Conservation (phyloP, 2,329 filamentous ascomycete species). For the Venturia effusa region DNA sequence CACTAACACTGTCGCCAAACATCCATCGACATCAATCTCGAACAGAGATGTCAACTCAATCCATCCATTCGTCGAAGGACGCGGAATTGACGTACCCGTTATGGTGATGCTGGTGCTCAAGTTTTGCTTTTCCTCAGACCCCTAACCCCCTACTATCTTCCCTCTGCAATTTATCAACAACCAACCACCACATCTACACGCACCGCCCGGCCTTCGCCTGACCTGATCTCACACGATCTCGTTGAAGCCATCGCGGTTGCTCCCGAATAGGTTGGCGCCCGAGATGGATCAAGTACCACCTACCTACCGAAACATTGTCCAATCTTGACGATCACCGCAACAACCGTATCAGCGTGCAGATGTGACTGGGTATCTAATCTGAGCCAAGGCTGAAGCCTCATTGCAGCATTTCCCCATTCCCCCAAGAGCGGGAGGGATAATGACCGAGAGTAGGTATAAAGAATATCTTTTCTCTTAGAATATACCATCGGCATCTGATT, state of each 20-base stretch:
- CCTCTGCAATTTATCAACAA: background rate
- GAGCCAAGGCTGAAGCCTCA: constrained; percentile 4
- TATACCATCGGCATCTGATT: too few species aligned
- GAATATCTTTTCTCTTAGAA: background rate
- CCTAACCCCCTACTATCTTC: background rate
- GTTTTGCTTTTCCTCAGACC: background rate
- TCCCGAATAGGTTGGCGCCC: background rate
- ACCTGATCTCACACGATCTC: background rate
- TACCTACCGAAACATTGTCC: background rate
- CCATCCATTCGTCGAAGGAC: too few species aligned
- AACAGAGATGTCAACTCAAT: too few species aligned
- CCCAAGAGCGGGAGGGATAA: background rate
- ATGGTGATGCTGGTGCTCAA: too few species aligned
- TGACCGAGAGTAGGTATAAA: background rate
- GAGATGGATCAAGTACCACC: background rate
- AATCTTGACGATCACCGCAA: background rate
- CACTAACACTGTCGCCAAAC: too few species aligned
- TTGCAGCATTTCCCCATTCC: background rate
- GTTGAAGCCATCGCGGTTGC: background rate
- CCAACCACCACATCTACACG: background rate
- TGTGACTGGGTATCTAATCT: background rate
- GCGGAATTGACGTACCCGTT: too few species aligned
- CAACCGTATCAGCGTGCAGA: background rate
- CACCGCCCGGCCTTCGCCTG: background rate
- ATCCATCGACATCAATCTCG: too few species aligned